Evolutionary conservation across 495 filamentous ascomycete genomes (phyloP).

Genomic region (Acidiella bohemica): DNA sequence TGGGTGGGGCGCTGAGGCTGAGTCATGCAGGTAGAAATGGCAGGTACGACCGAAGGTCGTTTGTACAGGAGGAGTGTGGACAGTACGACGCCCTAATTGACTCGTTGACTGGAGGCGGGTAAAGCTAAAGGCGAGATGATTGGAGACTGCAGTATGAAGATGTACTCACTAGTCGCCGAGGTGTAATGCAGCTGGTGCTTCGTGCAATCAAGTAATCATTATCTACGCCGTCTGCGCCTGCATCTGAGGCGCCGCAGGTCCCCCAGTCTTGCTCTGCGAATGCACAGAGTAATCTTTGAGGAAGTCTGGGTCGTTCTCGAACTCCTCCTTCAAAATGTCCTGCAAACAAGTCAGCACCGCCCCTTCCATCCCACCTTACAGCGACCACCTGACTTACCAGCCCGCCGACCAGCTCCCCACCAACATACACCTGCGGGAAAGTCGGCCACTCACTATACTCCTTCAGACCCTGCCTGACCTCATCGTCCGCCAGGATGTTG

Average conservation of each 20-base stretch:
- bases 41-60: no score
- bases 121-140: no score
- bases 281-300: conserved; percentile 51
- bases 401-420: conserved; percentile 75
- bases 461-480: conserved; percentile 91
- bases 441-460: conserved; percentile 94
- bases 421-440: conserved; percentile 78
- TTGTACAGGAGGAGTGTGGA: no score
- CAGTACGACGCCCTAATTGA: no score
- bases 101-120: no score
- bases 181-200: no score
- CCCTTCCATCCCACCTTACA: neutral
- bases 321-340: conserved; percentile 44
- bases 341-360: conserved; percentile 1
- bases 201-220: no score
- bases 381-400: conserved; percentile 79
- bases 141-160: no score
- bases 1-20: no score
- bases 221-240: conserved; percentile 7
- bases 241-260: conserved; percentile 2
- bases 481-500: conserved; percentile 95
- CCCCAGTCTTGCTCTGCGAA: conserved; percentile 9
- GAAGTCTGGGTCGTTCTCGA: conserved; percentile 57
- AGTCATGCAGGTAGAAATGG: no score
- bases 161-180: no score